Base-by-base conservation (phyloP, 306 rosid genomes). In the Prunus davidiana region DNA sequence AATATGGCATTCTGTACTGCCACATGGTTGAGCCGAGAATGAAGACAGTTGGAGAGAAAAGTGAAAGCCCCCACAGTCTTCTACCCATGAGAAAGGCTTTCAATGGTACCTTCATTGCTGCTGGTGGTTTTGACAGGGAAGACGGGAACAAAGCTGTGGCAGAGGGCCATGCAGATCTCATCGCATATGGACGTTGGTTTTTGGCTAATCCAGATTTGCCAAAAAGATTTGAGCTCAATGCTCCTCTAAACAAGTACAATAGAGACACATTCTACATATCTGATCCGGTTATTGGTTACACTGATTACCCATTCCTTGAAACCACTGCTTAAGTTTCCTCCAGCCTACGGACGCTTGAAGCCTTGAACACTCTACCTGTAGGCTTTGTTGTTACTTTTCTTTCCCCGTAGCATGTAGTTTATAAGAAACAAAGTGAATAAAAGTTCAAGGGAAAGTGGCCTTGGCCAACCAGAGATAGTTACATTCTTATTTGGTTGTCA, bases 1-100 rank as follows among this genome's bases (percentile, higher is more conserved):
- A 87, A 43, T 77, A 74, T 13, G 87, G 85, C 3, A 75, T 90
- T 22, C 64, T 82, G 22, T 93, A 93, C 32, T 90, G 89, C 64
- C 93, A 90, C 25, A 65, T 82, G 38, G 75, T 90, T 43, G 96
- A 90, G 84, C 93, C 98, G 0, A 82, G 95, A 72, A 93, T 89
- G 96, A 5, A 75, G 85, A 18, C 74, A 57, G 30, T 25, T 51
- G 43, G 83, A 32, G 78, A 78, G 1, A 51, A 50, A 13, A 16
- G 0, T 13, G 86, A 87, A 8, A 62, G 79, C 27, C 20, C 70
- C 0, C 2, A 57, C 4, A 82, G 91, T 10, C 79, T 89, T 14
- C 3, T 74, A 9, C 90, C 90, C 4, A 85, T 89, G 77, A 66
- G 89, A 64, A 62, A 78, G 49, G 87, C 86, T 67, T 90, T 90